Base-by-base conservation (phyloP, 768 basidiomycete species). In the Vararia minispora region DNA sequence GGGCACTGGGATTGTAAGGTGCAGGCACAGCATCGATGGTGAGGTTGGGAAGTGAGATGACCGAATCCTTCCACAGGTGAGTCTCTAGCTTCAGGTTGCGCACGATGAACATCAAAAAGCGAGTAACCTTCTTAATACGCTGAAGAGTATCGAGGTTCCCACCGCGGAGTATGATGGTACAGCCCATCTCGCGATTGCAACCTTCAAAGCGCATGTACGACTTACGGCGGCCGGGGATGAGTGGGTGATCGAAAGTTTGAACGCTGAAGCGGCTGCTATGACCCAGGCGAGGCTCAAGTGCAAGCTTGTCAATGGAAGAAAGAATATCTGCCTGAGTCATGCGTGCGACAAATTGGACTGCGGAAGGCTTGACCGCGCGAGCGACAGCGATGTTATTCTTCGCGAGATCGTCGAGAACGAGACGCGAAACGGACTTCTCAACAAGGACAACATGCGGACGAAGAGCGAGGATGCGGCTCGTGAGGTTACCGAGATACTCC, bases 201-300 rank as follows among this genome's bases (percentile, higher is more conserved):
- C 94, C 94, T 59, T 99, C 95, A 52, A 99, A 98, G 1, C 95
- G 81, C 89, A 99, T 91, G 53, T 89, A 85, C 0, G 94, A 89
- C 65, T 99, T 99, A 40, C 95, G 71, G 13, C 72, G 73, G 14
- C 90, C 91, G n/a, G 92, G 90, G 28, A 98, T 99, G 28, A 92
- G 67, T 10, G 76, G 71, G 58, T 99, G 92, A 46, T 97, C 94
- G 55, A 84, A 97, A 0, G 95, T 95, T 58, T 95, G 90, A 5
- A 98, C 71, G 24, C 79, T 71, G 58, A 89, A 94, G 14, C 74
- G 72, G 5, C 74, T 63, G 53, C 92, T 98, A 50, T 94, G 82
- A 2, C 94, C 94, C 17, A 97, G 62, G 25, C 78, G 78, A 6
- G 92, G 89, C 53, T 94, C 88, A 42, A 88, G 60, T 1, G 89